These are phyloP conservation scores for Xylaria multiplex DNA, from an alignment of 2,329 filamentous ascomycete species.

Conservation along the genomic window DNA sequence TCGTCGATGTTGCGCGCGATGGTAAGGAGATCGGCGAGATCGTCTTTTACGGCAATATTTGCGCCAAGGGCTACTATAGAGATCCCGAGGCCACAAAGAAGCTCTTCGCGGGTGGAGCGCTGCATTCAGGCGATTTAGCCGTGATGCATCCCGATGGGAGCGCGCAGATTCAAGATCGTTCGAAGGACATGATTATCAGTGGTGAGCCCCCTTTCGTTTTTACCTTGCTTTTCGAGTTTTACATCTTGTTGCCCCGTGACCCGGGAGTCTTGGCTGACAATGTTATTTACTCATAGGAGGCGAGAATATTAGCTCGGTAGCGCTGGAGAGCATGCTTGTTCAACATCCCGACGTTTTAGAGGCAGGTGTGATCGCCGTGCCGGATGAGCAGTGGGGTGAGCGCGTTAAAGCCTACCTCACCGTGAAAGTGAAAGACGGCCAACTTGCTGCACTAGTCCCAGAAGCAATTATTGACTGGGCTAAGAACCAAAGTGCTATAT, in stretches of 20 bases:
- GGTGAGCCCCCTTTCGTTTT: slow-evolving; percentile 61
- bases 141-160: slow-evolving; percentile 93
- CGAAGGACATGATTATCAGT: slow-evolving; percentile 98
- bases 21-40: slow-evolving; percentile 85
- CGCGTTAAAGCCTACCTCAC: slow-evolving; percentile 95
- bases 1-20: slow-evolving; percentile 74
- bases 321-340: slow-evolving; percentile 87
- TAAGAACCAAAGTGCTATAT: slow-evolving; percentile 80
- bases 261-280: slow-evolving; percentile 6
- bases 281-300: slow-evolving; percentile 67
- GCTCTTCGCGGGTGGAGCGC: slow-evolving; percentile 84
- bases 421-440: slow-evolving; percentile 68
- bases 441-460: slow-evolving; percentile 60
- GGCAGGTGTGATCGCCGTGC: slow-evolving; percentile 87
- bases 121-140: slow-evolving; percentile 91
- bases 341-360: slow-evolving; percentile 91
- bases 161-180: slow-evolving; percentile 89
- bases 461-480: slow-evolving; percentile 87
- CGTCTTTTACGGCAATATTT: slow-evolving; percentile 91
- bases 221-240: neutral
- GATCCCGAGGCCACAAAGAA: slow-evolving; percentile 86
- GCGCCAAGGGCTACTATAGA: slow-evolving; percentile 90
- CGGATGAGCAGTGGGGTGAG: slow-evolving; percentile 94
- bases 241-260: neutral
- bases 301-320: slow-evolving; percentile 95